Percentiles rank a stretch among this genome's conserved stretches.
These are phyloP conservation scores for Trichoderma parareesei DNA, from an alignment of 495 filamentous ascomycete genomes.

Conservation along the genomic window DNA sequence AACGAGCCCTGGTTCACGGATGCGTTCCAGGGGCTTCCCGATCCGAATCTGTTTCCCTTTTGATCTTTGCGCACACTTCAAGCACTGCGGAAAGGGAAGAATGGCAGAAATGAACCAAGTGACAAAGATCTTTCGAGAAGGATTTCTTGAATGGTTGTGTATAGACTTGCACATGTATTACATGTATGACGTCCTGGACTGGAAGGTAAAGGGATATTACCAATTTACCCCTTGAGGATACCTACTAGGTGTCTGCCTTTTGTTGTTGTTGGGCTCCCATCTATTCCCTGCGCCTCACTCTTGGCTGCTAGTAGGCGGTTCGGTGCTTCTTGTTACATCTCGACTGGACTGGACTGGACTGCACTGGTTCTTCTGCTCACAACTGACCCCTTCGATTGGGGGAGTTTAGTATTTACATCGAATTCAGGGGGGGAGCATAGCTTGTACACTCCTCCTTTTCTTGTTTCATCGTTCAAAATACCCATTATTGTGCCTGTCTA, in stretches of 20 bases:
- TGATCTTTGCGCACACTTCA: not conserved
- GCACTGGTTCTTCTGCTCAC: not conserved
- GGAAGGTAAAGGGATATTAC: too few relatives aligned
- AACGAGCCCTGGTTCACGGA: constrained; percentile 10
- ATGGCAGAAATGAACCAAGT: not conserved
- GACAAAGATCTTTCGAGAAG: too few relatives aligned
- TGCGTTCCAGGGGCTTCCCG: not conserved
- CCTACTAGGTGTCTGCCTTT: too few relatives aligned
- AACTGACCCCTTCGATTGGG: not conserved
- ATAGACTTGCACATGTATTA: too few relatives aligned
- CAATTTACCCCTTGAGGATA: too few relatives aligned
- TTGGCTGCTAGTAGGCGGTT: too few relatives aligned
- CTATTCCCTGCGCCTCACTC: too few relatives aligned
- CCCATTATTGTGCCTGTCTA: not conserved
- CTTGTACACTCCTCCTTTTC: not conserved
- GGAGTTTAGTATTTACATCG: not conserved
- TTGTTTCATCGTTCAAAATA: not conserved
- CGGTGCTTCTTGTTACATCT: too few relatives aligned
- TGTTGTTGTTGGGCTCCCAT: too few relatives aligned
- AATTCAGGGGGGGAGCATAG: not conserved
- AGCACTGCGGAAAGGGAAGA: not conserved
- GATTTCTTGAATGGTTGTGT: too few relatives aligned
- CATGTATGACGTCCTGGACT: too few relatives aligned
- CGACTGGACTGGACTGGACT: not conserved
- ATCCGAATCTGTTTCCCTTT: constrained; percentile 8